A percentile compares a stretch with the other conserved stretches of the same genome.
phyloP scores from a whole-genome alignment of 2,329 filamentous ascomycete genomes.

The Fusarium avenaceum region DNA sequence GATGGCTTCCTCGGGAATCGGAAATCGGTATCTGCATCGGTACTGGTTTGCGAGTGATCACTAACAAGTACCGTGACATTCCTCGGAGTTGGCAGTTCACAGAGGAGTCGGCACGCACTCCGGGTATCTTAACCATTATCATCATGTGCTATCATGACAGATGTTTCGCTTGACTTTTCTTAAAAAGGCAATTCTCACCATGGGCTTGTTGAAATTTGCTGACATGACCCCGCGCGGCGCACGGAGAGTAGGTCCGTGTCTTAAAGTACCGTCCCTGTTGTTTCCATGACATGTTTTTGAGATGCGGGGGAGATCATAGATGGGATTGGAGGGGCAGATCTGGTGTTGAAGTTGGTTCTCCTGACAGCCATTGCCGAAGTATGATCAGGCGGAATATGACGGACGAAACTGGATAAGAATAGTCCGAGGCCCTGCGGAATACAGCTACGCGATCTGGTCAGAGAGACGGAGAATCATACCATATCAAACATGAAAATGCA shows the following conservation, averaged over 20 bases:
- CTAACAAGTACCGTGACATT: background rate
- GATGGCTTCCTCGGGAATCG: slow-evolving; percentile 35
- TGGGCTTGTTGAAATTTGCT: slow-evolving; percentile 18
- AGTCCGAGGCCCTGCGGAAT: background rate
- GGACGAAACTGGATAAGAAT: background rate
- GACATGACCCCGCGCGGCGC: slow-evolving; percentile 29
- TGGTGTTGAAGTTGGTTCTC: slow-evolving; percentile 7
- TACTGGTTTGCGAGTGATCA: slow-evolving; percentile 13
- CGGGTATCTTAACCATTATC: slow-evolving; percentile 36
- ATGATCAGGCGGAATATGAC: background rate
- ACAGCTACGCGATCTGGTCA: background rate
- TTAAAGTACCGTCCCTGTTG: slow-evolving; percentile 21
- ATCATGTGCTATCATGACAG: slow-evolving; percentile 5
- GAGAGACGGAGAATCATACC: slow-evolving; percentile 8
- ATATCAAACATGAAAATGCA: slow-evolving; percentile 8
- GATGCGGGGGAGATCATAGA: slow-evolving; percentile 33
- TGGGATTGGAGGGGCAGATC: slow-evolving; percentile 22
- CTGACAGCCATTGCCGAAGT: slow-evolving; percentile 2
- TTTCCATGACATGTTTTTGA: slow-evolving; percentile 4
- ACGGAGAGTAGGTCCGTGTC: slow-evolving; percentile 40
- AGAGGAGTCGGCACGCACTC: slow-evolving; percentile 35
- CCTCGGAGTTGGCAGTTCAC: slow-evolving; percentile 29
- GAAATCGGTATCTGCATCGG: slow-evolving; percentile 34
- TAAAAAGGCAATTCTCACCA: slow-evolving; percentile 44
- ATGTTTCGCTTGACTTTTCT: slow-evolving; percentile 32